Evolutionary conservation across 169 alveolate species (phyloP).

Genomic region (Miamiensis avidus): DNA sequence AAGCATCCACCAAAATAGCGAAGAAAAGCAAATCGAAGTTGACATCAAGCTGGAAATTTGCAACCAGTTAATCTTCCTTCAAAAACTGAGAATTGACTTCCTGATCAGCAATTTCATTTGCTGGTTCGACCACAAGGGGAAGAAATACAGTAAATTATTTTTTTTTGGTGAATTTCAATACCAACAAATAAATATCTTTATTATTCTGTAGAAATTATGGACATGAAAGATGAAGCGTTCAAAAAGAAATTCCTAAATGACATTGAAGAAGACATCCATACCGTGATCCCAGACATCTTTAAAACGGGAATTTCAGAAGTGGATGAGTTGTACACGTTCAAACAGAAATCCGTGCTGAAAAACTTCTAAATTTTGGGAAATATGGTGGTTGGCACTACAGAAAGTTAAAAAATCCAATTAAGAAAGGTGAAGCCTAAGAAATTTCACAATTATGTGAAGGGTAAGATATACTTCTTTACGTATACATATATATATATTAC

Average conservation of each 20-base stretch:
- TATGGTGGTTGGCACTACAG: neutral
- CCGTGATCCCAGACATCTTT: slow-evolving; percentile 7
- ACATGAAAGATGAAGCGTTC: neutral
- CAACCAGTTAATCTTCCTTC: slow-evolving; percentile 28
- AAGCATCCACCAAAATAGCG: slow-evolving; percentile 1
- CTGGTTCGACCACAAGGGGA: slow-evolving; percentile 20
- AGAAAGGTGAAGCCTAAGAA: neutral
- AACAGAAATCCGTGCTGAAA: neutral
- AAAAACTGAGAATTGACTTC: slow-evolving; percentile 42
- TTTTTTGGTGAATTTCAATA: neutral
- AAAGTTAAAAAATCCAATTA: neutral
- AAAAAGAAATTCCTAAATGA: neutral
- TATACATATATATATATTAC: too few relatives aligned
- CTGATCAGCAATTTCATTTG: slow-evolving; percentile 36
- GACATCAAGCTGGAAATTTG: slow-evolving; percentile 40
- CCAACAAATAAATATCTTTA: too few relatives aligned
- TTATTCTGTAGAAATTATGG: neutral
- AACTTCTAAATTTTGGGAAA: too few relatives aligned
- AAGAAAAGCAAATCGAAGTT: slow-evolving; percentile 7
- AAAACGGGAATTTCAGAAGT: slow-evolving; percentile 9
- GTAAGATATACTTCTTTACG: too few relatives aligned
- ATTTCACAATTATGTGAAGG: neutral
- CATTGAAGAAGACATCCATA: slow-evolving; percentile 1
- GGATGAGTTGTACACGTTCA: neutral
- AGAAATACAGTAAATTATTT: neutral